A percentile compares a stretch with the other conserved stretches of the same genome.
Conservation (phyloP, 306 rosid genomes). For the Fragaria nilgerrensis region DNA sequence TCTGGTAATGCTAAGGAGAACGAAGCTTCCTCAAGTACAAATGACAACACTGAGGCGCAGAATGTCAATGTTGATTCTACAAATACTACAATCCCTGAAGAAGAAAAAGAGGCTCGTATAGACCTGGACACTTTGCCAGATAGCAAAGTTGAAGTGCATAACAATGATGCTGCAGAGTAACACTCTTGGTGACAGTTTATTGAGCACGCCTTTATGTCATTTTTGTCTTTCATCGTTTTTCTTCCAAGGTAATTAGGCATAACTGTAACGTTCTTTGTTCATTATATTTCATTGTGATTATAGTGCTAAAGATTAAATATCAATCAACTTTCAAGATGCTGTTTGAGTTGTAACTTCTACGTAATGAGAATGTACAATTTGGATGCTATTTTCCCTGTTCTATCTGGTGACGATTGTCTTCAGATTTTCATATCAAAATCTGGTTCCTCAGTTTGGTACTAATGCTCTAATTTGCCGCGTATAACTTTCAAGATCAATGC, state of each 20-base stretch:
- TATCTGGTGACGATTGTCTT: neutral
- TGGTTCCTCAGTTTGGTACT: neutral
- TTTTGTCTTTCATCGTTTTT: constrained; percentile 5
- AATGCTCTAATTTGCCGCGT: neutral
- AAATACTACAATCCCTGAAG: constrained; percentile 37
- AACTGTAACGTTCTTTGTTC: constrained; percentile 14
- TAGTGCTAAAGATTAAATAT: neutral
- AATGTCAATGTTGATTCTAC: constrained; percentile 39
- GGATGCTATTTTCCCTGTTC: neutral
- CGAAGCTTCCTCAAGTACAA: constrained; percentile 21
- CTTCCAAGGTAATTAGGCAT: neutral
- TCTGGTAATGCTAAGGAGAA: constrained; percentile 36
- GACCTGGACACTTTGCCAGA: constrained; percentile 70
- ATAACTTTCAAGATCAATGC: neutral
- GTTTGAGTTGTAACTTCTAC: constrained; percentile 20
- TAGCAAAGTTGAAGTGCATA: constrained; percentile 44
- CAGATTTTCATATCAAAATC: neutral
- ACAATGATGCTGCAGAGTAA: constrained; percentile 51
- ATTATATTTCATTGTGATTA: constrained; percentile 3
- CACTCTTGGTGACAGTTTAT: constrained; percentile 18
- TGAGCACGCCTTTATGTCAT: constrained; percentile 23
- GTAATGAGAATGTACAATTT: constrained; percentile 23
- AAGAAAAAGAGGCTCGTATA: constrained; percentile 45
- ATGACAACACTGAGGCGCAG: constrained; percentile 18
- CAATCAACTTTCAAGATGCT: neutral